These are phyloP conservation scores for Odontarrhena argentea DNA, from an alignment of 345 rosid genomes.

Conservation along the genomic window DNA sequence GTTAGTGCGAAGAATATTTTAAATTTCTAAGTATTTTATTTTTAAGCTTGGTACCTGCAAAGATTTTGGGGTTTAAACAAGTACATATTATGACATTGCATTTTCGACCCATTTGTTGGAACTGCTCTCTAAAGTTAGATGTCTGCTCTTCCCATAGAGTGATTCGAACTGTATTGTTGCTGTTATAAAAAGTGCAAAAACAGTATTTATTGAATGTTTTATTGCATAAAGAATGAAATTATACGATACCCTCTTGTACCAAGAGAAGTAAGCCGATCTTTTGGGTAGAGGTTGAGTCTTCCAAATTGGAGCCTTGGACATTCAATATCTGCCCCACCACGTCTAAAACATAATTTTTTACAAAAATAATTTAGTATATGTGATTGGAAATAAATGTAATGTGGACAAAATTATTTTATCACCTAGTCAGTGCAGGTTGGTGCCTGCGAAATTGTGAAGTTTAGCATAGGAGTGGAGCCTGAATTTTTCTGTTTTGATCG, in stretches of 20 bases:
- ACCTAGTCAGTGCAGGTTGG: background rate
- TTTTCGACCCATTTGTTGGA: background rate
- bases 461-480: background rate
- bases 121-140: background rate
- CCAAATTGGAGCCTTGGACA: background rate
- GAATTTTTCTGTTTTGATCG: background rate
- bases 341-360: rapidly evolving
- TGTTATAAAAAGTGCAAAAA: background rate
- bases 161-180: background rate
- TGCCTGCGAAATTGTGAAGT: background rate
- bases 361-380: background rate
- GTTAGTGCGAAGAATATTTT: too few relatives aligned
- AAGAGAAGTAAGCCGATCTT: background rate
- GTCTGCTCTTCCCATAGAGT: background rate
- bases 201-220: background rate
- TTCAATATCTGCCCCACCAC: background rate
- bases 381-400: too few relatives aligned
- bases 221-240: background rate
- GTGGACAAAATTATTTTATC: too few relatives aligned
- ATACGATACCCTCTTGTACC: background rate
- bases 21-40: too few relatives aligned
- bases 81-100: background rate
- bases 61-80: background rate
- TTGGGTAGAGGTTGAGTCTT: background rate
- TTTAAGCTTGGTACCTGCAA: background rate